phyloP scores from a whole-genome alignment of 2,329 filamentous ascomycete species.

The Cercospora citrullina region DNA sequence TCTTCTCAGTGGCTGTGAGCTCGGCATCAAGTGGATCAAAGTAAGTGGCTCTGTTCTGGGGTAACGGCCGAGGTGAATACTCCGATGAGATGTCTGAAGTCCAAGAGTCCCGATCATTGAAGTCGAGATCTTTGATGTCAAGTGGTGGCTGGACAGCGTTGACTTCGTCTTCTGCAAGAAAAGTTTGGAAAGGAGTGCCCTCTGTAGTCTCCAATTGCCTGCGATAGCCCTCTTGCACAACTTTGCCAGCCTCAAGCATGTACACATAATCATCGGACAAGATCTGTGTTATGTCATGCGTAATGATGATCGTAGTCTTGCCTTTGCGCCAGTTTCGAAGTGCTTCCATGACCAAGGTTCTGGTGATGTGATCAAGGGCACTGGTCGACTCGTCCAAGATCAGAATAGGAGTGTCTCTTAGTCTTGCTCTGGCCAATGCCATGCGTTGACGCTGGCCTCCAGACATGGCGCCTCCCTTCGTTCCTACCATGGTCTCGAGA shows the following conservation, averaged over 20 bases:
- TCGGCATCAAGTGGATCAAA: slow-evolving; percentile 34
- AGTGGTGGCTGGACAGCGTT: slow-evolving; percentile 23
- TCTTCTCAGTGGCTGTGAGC: slow-evolving; percentile 33
- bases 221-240: slow-evolving; percentile 69
- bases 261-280: slow-evolving; percentile 72
- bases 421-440: slow-evolving; percentile 72
- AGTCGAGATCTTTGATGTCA: slow-evolving; percentile 23
- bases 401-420: slow-evolving; percentile 76
- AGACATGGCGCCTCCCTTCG: slow-evolving; percentile 70
- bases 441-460: slow-evolving; percentile 84
- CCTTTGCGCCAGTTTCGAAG: slow-evolving; percentile 74
- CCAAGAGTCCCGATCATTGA: slow-evolving; percentile 5
- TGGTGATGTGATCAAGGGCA: slow-evolving; percentile 74
- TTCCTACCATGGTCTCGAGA: slow-evolving; percentile 69
- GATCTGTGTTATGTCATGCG: slow-evolving; percentile 83
- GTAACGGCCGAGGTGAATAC: not conserved
- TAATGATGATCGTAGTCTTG: slow-evolving; percentile 91
- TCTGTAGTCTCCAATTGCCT: slow-evolving; percentile 51
- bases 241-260: slow-evolving; percentile 67
- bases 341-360: slow-evolving; percentile 67
- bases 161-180: slow-evolving; percentile 30
- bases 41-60: slow-evolving; percentile 10
- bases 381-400: slow-evolving; percentile 89
- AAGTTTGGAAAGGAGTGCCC: slow-evolving; percentile 37
- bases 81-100: slow-evolving; percentile 13